These are phyloP conservation scores for Wickerhamomyces tratensis DNA, from an alignment of 805 yeast species.

Conservation along the genomic window DNA sequence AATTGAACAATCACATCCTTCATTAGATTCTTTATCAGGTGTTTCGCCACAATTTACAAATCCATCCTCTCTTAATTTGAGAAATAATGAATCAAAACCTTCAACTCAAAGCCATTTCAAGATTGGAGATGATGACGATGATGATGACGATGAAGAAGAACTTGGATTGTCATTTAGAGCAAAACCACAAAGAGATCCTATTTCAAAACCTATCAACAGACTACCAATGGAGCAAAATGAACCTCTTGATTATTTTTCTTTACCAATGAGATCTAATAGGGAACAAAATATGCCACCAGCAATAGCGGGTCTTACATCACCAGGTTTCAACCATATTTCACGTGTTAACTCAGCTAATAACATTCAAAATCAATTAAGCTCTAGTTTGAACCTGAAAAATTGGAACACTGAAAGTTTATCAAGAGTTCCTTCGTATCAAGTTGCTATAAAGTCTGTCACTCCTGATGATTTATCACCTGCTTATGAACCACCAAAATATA, in stretches of 20 bases:
- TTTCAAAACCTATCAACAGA: constrained; percentile 17
- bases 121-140: constrained; percentile 4
- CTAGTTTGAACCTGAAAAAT: constrained; percentile 16
- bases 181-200: constrained; percentile 3
- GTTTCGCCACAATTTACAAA: neutral
- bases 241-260: constrained; percentile 27
- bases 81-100: too few species aligned
- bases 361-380: constrained; percentile 14
- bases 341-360: constrained; percentile 42
- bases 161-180: constrained; percentile 10
- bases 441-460: constrained; percentile 56
- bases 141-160: constrained; percentile 15
- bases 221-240: constrained; percentile 1
- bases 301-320: constrained; percentile 36
- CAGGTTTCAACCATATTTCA: constrained; percentile 48
- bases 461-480: constrained; percentile 60
- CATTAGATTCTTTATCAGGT: constrained; percentile 13
- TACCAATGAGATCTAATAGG: constrained; percentile 5
- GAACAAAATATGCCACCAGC: constrained; percentile 2
- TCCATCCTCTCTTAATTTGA: too few species aligned
- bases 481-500: constrained; percentile 27
- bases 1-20: constrained; percentile 23
- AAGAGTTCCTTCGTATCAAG: constrained; percentile 76
- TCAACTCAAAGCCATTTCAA: neutral
- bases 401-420: constrained; percentile 40